phyloP scores from a whole-genome alignment of 1,139 yeast genomes.

The Taphrina communis region DNA sequence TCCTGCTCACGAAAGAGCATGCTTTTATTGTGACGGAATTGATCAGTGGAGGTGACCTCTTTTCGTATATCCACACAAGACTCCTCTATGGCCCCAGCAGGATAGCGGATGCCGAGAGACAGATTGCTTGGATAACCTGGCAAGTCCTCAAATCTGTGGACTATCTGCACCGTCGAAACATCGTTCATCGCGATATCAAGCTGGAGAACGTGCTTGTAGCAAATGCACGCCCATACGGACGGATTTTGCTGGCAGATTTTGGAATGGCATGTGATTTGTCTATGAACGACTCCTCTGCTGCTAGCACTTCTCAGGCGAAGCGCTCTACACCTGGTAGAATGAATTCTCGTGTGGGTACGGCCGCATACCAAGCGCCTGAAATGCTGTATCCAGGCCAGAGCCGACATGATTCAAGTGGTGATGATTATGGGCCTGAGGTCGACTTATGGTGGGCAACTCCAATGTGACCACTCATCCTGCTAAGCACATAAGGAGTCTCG shows the following conservation, averaged over 20 bases:
- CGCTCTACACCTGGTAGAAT: background rate
- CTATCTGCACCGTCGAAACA: constrained; percentile 60
- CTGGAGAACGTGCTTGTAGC: constrained; percentile 62
- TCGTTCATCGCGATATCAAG: constrained; percentile 64
- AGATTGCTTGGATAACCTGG: constrained; percentile 58
- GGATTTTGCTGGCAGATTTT: constrained; percentile 67
- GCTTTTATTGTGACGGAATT: constrained; percentile 45
- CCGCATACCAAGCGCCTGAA: constrained; percentile 42
- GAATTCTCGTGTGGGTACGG: constrained; percentile 32
- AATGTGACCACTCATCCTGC: background rate
- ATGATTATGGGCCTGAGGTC: constrained; percentile 60
- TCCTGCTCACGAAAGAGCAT: constrained; percentile 6
- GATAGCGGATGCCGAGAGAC: constrained; percentile 52
- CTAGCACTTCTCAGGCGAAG: constrained; percentile 66
- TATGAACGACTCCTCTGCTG: constrained; percentile 53
- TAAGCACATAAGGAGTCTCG: constrained; percentile 18
- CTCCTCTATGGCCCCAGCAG: constrained; percentile 9
- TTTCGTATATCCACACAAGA: constrained; percentile 58
- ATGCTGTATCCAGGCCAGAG: constrained; percentile 1
- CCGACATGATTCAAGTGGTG: background rate
- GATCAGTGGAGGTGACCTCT: constrained; percentile 66
- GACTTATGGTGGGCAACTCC: constrained; percentile 67
- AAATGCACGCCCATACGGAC: constrained; percentile 59
- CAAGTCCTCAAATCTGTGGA: constrained; percentile 63
- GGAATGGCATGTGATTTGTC: constrained; percentile 62